Base-by-base conservation (phyloP, 805 yeast species). In the Candida glaebosa region DNA sequence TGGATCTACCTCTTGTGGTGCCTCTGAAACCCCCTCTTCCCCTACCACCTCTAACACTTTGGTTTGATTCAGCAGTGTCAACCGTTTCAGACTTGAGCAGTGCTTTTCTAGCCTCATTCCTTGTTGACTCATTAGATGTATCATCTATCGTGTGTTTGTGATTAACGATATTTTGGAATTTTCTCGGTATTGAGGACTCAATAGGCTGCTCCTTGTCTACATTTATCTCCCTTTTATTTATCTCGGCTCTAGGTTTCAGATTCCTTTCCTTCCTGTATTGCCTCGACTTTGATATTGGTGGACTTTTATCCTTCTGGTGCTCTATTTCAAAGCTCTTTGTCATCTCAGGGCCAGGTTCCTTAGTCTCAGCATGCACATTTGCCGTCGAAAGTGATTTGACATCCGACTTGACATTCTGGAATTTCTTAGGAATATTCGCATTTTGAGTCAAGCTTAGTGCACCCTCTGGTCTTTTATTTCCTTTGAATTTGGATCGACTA, bases 1-100 rank as follows among this genome's bases (percentile, higher is more conserved):
- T 32, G 12, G 53, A 55, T 40, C 59, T 42, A 10, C 47, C 51
- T 10, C 49, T 38, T 4, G 51, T 48, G 19, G 48, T 46, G 6
- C 48, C 46, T 34, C 49, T 42, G 28, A 37, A 28, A 17, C 43
- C 19, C 6, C 49, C 49, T 32, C 52, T 40, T 6, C 51, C 50
- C 25, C 38, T 19, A 14, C 38, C 38, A 6, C 22, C 19, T 17
- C 22, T 32, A 16, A 15, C 22, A 32, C 6, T 5, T 32, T 32
- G 31, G 14, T 28, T 28, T 24, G 28, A 24, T 8, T 8, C 7
- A 14, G 7, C 34, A 31, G 10, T 31, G 16, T 12, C 14, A 16
- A 7, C 34, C 9, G 6, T 32, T 14, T 16, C 18, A 16, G 22
- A 16, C 10, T 32, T 20, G n/a, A 5, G 15, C 15, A 28, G 16